Percentiles rank a stretch among this genome's conserved stretches.
phyloP scores from a whole-genome alignment of 2,329 filamentous ascomycete genomes.

The Elsinoe australis region DNA sequence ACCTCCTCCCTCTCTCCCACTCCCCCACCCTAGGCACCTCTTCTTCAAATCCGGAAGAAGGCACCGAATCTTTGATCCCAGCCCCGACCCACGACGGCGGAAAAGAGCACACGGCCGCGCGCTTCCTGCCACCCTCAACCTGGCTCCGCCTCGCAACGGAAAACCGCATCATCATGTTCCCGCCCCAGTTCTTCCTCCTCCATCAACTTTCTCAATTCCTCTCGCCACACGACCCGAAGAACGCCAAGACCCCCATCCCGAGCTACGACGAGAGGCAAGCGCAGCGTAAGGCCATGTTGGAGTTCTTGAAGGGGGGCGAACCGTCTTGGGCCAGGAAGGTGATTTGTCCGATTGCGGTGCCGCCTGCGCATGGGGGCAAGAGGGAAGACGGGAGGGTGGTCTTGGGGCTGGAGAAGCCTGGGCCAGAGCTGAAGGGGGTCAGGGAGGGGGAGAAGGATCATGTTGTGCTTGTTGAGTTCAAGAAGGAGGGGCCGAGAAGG shows the following conservation, averaged over 20 bases:
- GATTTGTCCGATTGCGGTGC: conserved; percentile 35
- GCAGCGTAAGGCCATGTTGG: conserved; percentile 48
- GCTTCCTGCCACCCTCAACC: conserved; percentile 60
- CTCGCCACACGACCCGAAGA: conserved; percentile 28
- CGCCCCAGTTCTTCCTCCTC: conserved; percentile 76
- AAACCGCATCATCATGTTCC: conserved; percentile 74
- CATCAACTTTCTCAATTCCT: conserved; percentile 51
- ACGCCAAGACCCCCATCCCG: conserved; percentile 25
- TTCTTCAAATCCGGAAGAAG: conserved; percentile 28
- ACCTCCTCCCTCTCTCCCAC: conserved; percentile 60
- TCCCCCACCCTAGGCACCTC: conserved; percentile 27
- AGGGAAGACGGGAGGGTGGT: conserved; percentile 44
- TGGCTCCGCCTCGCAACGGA: conserved; percentile 60
- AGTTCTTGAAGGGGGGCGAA: conserved; percentile 44
- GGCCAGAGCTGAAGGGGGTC: conserved; percentile 47
- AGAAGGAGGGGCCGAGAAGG: conserved; percentile 49
- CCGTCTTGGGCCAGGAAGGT: conserved; percentile 39
- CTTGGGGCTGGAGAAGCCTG: conserved; percentile 47
- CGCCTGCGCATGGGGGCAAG: conserved; percentile 32
- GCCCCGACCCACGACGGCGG: conserved; percentile 65
- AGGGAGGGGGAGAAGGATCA: conserved; percentile 47
- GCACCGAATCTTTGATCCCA: conserved; percentile 52
- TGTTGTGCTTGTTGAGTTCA: conserved; percentile 51
- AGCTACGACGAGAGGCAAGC: conserved; percentile 35
- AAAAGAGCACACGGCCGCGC: conserved; percentile 64